Percentiles rank a stretch among this genome's conserved stretches.
Conservation (phyloP, 2,329 filamentous ascomycete species). For the Aspergillus latus region DNA sequence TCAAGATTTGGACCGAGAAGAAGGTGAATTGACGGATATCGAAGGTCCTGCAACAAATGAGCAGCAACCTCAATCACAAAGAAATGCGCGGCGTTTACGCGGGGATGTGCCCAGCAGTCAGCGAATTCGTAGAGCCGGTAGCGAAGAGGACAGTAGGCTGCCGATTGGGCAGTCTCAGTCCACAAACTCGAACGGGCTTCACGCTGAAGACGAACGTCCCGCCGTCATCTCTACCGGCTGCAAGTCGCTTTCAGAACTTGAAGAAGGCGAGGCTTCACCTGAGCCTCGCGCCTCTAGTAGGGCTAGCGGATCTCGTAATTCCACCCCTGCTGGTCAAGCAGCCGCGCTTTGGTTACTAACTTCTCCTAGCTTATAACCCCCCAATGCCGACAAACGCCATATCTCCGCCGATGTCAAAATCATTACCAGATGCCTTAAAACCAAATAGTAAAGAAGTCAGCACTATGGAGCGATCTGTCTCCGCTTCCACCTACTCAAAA, state of each 20-base stretch:
- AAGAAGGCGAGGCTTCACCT: slow-evolving; percentile 30
- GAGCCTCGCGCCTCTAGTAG: slow-evolving; percentile 24
- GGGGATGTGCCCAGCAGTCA: neutral
- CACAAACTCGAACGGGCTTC: neutral
- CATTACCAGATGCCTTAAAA: neutral
- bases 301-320: slow-evolving; percentile 36
- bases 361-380: slow-evolving; percentile 35
- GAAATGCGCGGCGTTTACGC: neutral
- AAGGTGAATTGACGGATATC: slow-evolving; percentile 74
- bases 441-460: neutral
- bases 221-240: neutral
- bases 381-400: slow-evolving; percentile 29
- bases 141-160: neutral
- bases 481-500: neutral
- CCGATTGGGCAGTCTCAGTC: neutral
- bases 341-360: slow-evolving; percentile 22
- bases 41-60: slow-evolving; percentile 43
- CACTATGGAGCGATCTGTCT: slow-evolving; percentile 13
- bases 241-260: slow-evolving; percentile 18
- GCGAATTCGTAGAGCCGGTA: neutral
- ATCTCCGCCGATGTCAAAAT: slow-evolving; percentile 18
- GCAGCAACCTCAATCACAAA: neutral
- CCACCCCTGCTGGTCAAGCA: neutral
- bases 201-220: neutral
- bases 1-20: slow-evolving; percentile 57